Base-by-base conservation (phyloP, 768 basidiomycete genomes). In the Calocybe cyanea region DNA sequence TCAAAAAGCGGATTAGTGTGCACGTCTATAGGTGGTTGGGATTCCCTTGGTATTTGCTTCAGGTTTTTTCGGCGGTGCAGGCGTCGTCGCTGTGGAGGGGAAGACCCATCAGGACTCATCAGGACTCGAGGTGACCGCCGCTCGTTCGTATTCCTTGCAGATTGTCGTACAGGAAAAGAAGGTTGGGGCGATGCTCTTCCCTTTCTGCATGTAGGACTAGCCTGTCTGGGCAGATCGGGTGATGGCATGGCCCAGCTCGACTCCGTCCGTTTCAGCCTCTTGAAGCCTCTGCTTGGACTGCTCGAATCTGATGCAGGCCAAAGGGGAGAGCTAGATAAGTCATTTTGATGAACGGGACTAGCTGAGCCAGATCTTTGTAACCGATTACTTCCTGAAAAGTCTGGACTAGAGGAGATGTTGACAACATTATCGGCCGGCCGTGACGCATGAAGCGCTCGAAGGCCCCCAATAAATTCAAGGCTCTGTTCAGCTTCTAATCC, bases 1-100 rank as follows among this genome's bases (percentile, higher is more conserved):
- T 88, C 87, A 41, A 88, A 70, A 58, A 82, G 69, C 1, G 58
- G 55, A 60, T 76, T 61, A 30, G 31, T 35, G 56, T 28, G 51
- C 56, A 17, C 15, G 36, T 44, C 35, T 14, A 47, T 41, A 13
- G 35, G 25, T 17, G 24, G 13, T 11, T 38, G 32, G n/a, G 25
- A 17, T 14, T 31, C 30, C 7, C 17, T 32, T 20, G 35, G 37
- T 20, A 43, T 38, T 15, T 41, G 50, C 54, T 28, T 40, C 18
- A 20, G 54, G 55, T 50, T 46, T 51, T 43, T 51, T 28, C 53
- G 58, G 39, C 65, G 69, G 23, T 64, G 65, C 25, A 76, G 53
- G 21, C 73, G 70, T 28, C 65, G 67, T 28, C 65, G 25, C 6
- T 28, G 64, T 11, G 61, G 58, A 13, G 67, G 67, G 25, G 71